Evolutionary conservation across 2,329 filamentous ascomycete species (phyloP), one percentile per base, ranked within the genome.

Genomic region (Alternaria sp.): DNA sequence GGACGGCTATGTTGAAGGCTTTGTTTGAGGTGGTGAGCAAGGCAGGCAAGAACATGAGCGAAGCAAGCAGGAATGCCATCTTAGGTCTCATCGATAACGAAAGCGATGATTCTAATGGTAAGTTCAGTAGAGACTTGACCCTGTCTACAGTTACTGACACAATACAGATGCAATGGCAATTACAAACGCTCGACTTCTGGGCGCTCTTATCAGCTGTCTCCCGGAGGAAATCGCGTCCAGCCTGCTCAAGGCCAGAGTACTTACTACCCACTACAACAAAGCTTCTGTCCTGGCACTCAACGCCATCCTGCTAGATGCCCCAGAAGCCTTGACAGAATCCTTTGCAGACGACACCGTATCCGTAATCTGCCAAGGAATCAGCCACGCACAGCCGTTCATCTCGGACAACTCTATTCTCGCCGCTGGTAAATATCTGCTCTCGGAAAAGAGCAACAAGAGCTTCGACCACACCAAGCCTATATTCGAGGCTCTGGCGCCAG

Each of bases 21-120:
- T 82, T 99, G 46, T 97, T 96, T 75, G 94, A 98, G 75, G 95
- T 99, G 30, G 90, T 99, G 62, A 94, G 92, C 84, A 97, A 97
- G 80, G 94, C 94, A 18, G 95, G 95, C 56, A 85, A 86, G 59
- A 97, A 94, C 80, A 99, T 99, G 95, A 94, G 92, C 71, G 95
- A 98, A 72, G 83, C 89, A 22, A 97, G 94, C 49, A 89, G 94
- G 57, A 87, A 89, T 62, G 89, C 94, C n/a, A 93, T 99, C 27
- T 83, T 99, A 50, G 87, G 88, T 44, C 84, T 99, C 50, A 97
- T 99, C 73, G 95, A 98, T 77, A 89, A 89, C 68, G 93, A 97
- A 63, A 82, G 86, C 4, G 91, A 92, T 62, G 91, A 92, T 67
- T 85, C 85, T 46, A 92, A 93, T 73, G 87, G 89, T 76, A 83